Percentiles rank a stretch among this genome's conserved stretches.
Evolutionary conservation across 2,329 filamentous ascomycete genomes (phyloP).

Genomic region (Simplicillium aogashimaense): DNA sequence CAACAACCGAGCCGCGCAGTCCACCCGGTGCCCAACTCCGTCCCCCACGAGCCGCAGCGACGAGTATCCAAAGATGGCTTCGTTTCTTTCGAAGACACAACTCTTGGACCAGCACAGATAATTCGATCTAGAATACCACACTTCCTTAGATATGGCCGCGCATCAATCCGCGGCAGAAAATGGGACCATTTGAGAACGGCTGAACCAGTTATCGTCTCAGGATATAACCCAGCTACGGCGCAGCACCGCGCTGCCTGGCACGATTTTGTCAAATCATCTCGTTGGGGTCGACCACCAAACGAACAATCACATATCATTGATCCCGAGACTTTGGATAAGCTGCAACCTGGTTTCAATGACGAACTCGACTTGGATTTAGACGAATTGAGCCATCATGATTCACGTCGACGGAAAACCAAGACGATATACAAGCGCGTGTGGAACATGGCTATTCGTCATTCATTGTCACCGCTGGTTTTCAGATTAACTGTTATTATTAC

Average conservation of each 20-base stretch:
- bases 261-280: slow-evolving; percentile 42
- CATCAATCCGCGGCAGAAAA: slow-evolving; percentile 36
- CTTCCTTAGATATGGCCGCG: slow-evolving; percentile 36
- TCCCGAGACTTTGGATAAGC: slow-evolving; percentile 30
- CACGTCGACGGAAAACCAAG: slow-evolving; percentile 18
- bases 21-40: slow-evolving; percentile 30
- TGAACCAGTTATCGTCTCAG: slow-evolving; percentile 49
- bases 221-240: slow-evolving; percentile 28
- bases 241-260: slow-evolving; percentile 37
- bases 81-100: slow-evolving; percentile 28
- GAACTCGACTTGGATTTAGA: slow-evolving; percentile 22
- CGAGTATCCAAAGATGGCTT: slow-evolving; percentile 40
- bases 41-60: slow-evolving; percentile 25
- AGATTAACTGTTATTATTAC: slow-evolving; percentile 76
- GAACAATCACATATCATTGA: slow-evolving; percentile 39
- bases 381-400: slow-evolving; percentile 15
- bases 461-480: slow-evolving; percentile 76
- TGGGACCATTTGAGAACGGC: slow-evolving; percentile 51
- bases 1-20: slow-evolving; percentile 26
- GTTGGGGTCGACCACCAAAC: slow-evolving; percentile 35
- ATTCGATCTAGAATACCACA: slow-evolving; percentile 29
- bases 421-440: slow-evolving; percentile 47
- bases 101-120: slow-evolving; percentile 22
- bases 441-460: slow-evolving; percentile 64
- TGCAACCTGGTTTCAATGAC: slow-evolving; percentile 37